Conservation (phyloP, 352 stramenopile species). For the Phytophthora ohioensis region DNA sequence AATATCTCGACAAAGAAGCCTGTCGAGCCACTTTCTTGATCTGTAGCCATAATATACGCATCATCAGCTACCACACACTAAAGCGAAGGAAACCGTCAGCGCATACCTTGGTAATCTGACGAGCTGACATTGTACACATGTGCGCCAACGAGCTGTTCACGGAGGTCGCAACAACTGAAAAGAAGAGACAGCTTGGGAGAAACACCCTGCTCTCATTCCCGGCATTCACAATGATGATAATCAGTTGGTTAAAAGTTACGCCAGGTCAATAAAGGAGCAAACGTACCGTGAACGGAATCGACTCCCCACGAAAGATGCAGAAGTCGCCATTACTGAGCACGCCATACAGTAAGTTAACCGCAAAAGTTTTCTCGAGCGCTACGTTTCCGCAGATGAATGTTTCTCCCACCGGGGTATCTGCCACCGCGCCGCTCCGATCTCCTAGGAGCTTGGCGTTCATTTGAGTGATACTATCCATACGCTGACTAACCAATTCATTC, state of each 20-base stretch:
- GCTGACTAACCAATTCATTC: constrained; percentile 71
- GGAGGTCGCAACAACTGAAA: constrained; percentile 56
- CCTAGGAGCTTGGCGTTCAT: constrained; percentile 74
- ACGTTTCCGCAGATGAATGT: constrained; percentile 69
- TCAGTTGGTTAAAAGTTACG: constrained; percentile 2
- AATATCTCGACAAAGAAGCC: constrained; percentile 72
- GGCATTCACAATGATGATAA: constrained; percentile 2
- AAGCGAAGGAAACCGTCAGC: background rate
- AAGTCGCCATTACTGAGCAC: constrained; percentile 79
- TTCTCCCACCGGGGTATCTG: constrained; percentile 76
- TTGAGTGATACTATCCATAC: constrained; percentile 66
- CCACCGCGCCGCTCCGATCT: constrained; percentile 55
- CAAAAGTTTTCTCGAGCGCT: constrained; percentile 66
- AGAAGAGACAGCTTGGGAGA: constrained; percentile 68
- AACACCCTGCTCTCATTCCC: constrained; percentile 51
- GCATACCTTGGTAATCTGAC: constrained; percentile 72
- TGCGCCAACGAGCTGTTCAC: constrained; percentile 56
- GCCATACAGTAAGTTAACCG: constrained; percentile 69
- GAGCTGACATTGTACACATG: constrained; percentile 66
- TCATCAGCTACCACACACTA: constrained; percentile 11
- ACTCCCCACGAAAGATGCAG: constrained; percentile 75
- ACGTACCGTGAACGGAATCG: constrained; percentile 75
- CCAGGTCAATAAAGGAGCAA: background rate
- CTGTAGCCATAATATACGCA: constrained; percentile 34
- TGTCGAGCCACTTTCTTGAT: constrained; percentile 56